These are phyloP conservation scores for Apiospora saccharicola DNA, from an alignment of 2,329 filamentous ascomycete genomes.

Conservation along the genomic window DNA sequence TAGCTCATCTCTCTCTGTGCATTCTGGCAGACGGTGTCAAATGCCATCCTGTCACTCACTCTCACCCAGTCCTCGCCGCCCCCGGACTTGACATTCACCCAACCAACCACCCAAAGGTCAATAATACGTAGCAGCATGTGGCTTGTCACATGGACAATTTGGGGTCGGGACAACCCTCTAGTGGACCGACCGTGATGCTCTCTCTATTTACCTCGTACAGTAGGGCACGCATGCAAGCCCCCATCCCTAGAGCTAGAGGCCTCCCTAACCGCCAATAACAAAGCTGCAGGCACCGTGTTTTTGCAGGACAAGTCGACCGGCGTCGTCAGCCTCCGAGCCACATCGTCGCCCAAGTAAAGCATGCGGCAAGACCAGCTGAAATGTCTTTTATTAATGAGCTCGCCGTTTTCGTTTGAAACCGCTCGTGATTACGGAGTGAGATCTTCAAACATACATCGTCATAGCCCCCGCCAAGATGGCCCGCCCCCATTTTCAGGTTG, in stretches of 20 bases:
- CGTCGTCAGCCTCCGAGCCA: conserved; percentile 18
- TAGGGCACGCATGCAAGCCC: conserved; percentile 8
- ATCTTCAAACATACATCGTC: neutral
- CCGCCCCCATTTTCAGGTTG: neutral
- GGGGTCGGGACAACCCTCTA: neutral
- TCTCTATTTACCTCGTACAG: conserved; percentile 19
- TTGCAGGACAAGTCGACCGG: conserved; percentile 1
- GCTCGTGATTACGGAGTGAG: neutral
- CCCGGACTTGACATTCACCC: neutral
- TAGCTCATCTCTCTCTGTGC: neutral
- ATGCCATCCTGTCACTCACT: neutral
- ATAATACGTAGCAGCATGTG: neutral
- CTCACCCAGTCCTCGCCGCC: neutral
- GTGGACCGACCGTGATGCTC: neutral
- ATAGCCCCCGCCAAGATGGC: neutral
- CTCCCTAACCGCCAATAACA: conserved; percentile 3
- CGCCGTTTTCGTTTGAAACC: neutral
- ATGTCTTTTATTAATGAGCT: neutral
- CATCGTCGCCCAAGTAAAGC: neutral
- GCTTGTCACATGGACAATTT: neutral
- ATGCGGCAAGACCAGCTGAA: neutral
- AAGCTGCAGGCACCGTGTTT: neutral
- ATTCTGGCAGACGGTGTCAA: conserved; percentile 1
- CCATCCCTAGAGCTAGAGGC: conserved; percentile 7
- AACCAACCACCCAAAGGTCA: neutral